Evolutionary conservation across 2,329 filamentous ascomycete species (phyloP).

Genomic region (Exophiala bonariae): DNA sequence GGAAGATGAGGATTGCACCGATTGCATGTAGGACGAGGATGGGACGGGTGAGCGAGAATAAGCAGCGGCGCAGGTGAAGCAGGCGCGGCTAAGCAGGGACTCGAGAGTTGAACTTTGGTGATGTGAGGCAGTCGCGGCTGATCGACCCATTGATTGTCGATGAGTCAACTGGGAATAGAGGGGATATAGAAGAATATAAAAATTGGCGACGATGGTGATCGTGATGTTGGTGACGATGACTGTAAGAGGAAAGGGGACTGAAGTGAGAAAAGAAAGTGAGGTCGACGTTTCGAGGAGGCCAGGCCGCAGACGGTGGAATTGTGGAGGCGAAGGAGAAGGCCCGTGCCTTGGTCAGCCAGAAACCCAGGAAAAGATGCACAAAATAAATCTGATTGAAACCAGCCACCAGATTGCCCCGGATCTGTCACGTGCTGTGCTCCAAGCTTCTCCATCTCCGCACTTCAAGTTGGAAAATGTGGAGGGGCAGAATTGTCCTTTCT

Average conservation of each 20-base stretch:
- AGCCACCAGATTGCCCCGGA: conserved; percentile 12
- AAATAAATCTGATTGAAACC: neutral
- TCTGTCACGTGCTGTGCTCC: conserved; percentile 11
- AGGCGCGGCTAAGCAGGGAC: neutral
- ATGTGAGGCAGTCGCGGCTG: conserved; percentile 15
- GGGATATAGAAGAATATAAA: neutral
- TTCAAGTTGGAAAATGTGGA: neutral
- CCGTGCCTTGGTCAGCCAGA: too few relatives aligned
- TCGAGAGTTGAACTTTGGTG: conserved; percentile 2
- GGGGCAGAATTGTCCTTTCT: neutral
- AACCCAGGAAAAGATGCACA: too few relatives aligned
- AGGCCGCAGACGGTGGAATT: too few relatives aligned
- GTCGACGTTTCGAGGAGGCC: neutral
- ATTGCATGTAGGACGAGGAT: conserved; percentile 18
- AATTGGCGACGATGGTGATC: neutral
- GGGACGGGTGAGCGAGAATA: neutral
- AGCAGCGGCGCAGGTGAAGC: conserved; percentile 1
- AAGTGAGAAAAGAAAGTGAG: neutral
- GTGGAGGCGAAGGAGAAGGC: too few relatives aligned
- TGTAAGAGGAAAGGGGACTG: neutral
- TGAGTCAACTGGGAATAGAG: neutral
- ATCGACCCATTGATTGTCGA: conserved; percentile 25
- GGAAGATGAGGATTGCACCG: conserved; percentile 6
- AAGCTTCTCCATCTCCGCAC: too few relatives aligned
- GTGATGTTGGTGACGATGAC: neutral